phyloP scores from a whole-genome alignment of 208 protist species.

The Porcisia hertigi region DNA sequence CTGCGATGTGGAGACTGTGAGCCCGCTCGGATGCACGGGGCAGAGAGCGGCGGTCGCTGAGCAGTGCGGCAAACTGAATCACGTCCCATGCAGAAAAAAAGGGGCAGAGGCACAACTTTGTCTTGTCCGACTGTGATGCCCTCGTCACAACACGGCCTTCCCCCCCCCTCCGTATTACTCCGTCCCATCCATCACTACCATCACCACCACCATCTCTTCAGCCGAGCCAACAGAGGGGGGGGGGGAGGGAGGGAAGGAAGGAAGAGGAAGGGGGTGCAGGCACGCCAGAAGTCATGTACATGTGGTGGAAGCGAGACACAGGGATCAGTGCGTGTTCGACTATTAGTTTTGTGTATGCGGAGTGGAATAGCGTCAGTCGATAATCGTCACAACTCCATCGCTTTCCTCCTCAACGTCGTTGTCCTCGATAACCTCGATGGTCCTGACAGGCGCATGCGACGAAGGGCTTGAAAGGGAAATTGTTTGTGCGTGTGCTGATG shows the following conservation, averaged over 20 bases:
- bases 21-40: too few relatives aligned
- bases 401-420: neutral
- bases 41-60: neutral
- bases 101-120: neutral
- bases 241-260: too few relatives aligned
- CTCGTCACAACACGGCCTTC: neutral
- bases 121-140: neutral
- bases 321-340: neutral
- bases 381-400: slow-evolving; percentile 5
- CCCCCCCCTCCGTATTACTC: neutral
- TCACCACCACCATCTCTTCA: too few relatives aligned
- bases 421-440: slow-evolving; percentile 7
- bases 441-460: neutral
- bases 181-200: neutral
- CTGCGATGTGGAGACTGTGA: too few relatives aligned
- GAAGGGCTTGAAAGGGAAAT: neutral
- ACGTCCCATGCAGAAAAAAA: neutral
- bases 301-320: neutral
- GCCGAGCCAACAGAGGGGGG: neutral
- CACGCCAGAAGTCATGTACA: neutral
- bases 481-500: neutral
- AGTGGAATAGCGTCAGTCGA: slow-evolving; percentile 2
- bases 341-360: too few relatives aligned
- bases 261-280: neutral
- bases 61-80: neutral